Percentiles rank a stretch among this genome's conserved stretches.
Evolutionary conservation across 129 eudicot species (phyloP).

Genomic region (Daucus carota): DH1_v3.0 NC_030382.2:34398001-34398500

Average conservation of each 20-base stretch:
- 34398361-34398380: not conserved
- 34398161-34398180: not conserved
- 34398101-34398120: constrained; percentile 60
- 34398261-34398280: constrained; percentile 93
- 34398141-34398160: not conserved
- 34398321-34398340: not conserved
- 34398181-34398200: not conserved
- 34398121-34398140: constrained; percentile 57
- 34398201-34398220: constrained; percentile 71
- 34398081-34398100: constrained; percentile 87
- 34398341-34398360: not conserved
- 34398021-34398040: too few relatives aligned
- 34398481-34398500: not conserved
- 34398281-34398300: constrained; percentile 62
- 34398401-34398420: not conserved
- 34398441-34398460: not conserved
- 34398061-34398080: constrained; percentile 85
- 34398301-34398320: too few relatives aligned
- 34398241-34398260: constrained; percentile 91
- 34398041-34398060: constrained; percentile 10
- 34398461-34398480: too few relatives aligned
- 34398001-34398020: not conserved
- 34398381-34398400: not conserved
- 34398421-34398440: not conserved
- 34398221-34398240: constrained; percentile 83